phyloP scores from a whole-genome alignment of 2,329 filamentous ascomycete genomes.

The Boeremia exigua region DNA sequence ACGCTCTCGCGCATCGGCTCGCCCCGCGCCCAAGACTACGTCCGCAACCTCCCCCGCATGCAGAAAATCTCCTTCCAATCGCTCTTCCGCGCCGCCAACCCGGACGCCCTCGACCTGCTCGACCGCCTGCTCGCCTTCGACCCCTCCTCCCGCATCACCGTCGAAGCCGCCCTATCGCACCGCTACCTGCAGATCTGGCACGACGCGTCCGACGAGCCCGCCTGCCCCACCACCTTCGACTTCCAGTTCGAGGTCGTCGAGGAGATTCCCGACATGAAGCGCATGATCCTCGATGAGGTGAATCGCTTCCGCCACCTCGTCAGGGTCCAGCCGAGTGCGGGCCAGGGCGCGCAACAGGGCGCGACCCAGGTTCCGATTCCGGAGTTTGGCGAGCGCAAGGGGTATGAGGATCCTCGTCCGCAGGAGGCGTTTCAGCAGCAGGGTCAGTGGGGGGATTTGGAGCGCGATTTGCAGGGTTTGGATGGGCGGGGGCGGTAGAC shows the following conservation, averaged over 20 bases:
- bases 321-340: constrained; percentile 46
- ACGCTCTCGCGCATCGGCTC: constrained; percentile 93
- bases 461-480: constrained; percentile 57
- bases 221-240: constrained; percentile 92
- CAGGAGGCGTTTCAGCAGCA: constrained; percentile 58
- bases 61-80: constrained; percentile 87
- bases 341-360: constrained; percentile 46
- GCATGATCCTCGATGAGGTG: constrained; percentile 97
- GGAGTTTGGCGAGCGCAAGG: constrained; percentile 63
- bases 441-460: constrained; percentile 50
- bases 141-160: constrained; percentile 88
- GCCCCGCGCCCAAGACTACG: constrained; percentile 95
- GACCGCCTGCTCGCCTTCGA: constrained; percentile 99
- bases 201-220: constrained; percentile 93
- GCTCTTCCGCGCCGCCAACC: constrained; percentile 93
- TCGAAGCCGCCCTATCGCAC: constrained; percentile 95
- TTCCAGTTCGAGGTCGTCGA: constrained; percentile 99
- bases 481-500: constrained; percentile 38
- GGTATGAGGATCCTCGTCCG: constrained; percentile 67
- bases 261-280: constrained; percentile 91
- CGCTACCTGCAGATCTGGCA: constrained; percentile 98
- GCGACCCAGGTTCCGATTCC: constrained; percentile 65
- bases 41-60: constrained; percentile 94
- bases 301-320: constrained; percentile 76
- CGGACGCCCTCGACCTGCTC: constrained; percentile 91